Conservation (phyloP, 1,139 yeast species). For the Yamadazyma dushanensis region DNA sequence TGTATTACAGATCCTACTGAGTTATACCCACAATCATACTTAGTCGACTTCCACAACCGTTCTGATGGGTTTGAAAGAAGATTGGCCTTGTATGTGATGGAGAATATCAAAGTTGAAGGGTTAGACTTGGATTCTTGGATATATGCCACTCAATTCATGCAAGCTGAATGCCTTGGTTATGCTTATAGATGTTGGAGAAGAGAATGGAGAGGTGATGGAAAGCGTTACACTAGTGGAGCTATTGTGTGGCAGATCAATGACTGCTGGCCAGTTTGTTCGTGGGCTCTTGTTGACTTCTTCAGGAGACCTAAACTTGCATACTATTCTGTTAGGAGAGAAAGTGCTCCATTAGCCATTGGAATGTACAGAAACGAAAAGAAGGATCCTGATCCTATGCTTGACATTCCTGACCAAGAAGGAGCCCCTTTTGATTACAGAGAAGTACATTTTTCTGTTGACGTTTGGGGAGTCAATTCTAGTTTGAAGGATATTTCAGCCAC, state of each 20-base stretch:
- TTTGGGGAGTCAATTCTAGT: slow-evolving; percentile 45
- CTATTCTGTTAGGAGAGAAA: slow-evolving; percentile 47
- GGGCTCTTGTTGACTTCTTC: slow-evolving; percentile 46
- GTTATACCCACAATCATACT: slow-evolving; percentile 36
- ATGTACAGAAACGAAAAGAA: slow-evolving; percentile 27
- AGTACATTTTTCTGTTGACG: slow-evolving; percentile 23
- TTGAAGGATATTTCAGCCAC: slow-evolving; percentile 19
- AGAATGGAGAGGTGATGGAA: slow-evolving; percentile 38
- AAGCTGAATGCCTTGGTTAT: slow-evolving; percentile 47
- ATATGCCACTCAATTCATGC: slow-evolving; percentile 51
- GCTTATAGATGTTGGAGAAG: slow-evolving; percentile 50
- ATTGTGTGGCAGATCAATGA: slow-evolving; percentile 54
- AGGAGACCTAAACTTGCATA: slow-evolving; percentile 43
- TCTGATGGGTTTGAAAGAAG: slow-evolving; percentile 47
- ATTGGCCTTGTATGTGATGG: slow-evolving; percentile 44
- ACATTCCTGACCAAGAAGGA: slow-evolving; percentile 23
- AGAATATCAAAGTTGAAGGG: slow-evolving; percentile 32
- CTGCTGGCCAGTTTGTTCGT: slow-evolving; percentile 51
- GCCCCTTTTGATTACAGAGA: slow-evolving; percentile 19
- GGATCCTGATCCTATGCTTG: slow-evolving; percentile 18
- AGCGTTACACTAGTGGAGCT: slow-evolving; percentile 39
- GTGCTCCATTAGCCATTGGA: slow-evolving; percentile 34
- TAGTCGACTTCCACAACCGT: slow-evolving; percentile 42
- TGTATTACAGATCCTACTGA: slow-evolving; percentile 33
- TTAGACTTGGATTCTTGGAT: slow-evolving; percentile 42